Base-by-base conservation (phyloP, 805 yeast species). In the Kuraishia capsulata region DNA sequence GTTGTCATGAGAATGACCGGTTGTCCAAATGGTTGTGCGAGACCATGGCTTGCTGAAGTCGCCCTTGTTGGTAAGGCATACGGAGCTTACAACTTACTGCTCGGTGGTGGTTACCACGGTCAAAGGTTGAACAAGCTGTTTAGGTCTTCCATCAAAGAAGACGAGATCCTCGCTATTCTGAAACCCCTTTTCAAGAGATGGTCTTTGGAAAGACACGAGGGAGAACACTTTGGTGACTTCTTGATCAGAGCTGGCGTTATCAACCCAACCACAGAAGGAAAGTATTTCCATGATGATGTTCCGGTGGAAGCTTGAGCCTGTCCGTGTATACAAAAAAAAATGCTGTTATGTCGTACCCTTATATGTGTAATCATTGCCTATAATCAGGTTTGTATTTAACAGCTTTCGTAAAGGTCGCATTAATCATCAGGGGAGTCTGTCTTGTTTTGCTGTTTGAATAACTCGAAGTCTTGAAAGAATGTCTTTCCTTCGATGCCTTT, bases 1-100 rank as follows among this genome's bases (percentile, higher is more conserved):
- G 73, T 90, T 48, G 95, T 88, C 19, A 83, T 90, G 95, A 78
- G 97, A 68, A 89, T 90, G 97, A 90, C 97, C 23, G 97, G 97
- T 41, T 90, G 97, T 72, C 97, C 97, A 39, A 90, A 90, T 60
- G 97, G 97, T 49, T 90, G 97, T 69, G 92, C 97, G 19, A 79
- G 97, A 61, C 97, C 97, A 21, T 90, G 97, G 97, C 65, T 90
- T 37, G 97, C 97, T 4, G 97, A 90, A 61, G 78, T 90, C 42
- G 97, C 97, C 1, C 71, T 88, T 42, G 94, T 90, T 41, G 97
- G 97, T 59, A 90, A 90, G 60, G 96, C 97, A 0, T 78, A 73
- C 46, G 95, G 95, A 38, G 88, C 94, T 14, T 90, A 90, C 64
- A 90, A 90, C 62, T 71, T 90, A 62, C 71, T 89, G 86, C 71